A percentile compares a stretch with the other conserved stretches of the same genome.
phyloP scores from a whole-genome alignment of 352 stramenopile species.

The Phytophthora fragariaefolia region DNA sequence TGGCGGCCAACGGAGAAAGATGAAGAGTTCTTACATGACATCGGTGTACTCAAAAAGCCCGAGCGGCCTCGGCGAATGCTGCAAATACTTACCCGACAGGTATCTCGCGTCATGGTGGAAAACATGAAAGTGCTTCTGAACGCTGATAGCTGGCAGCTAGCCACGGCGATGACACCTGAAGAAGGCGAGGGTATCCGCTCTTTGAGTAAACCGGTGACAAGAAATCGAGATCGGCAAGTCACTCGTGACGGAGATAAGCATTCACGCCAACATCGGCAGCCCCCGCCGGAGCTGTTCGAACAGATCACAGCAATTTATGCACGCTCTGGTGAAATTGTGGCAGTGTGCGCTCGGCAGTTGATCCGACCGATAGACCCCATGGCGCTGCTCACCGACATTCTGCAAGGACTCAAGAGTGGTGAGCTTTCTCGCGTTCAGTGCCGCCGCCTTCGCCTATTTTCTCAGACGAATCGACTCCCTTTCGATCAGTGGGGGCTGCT shows the following conservation, averaged over 20 bases:
- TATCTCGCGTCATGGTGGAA: constrained; percentile 50
- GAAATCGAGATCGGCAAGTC: constrained; percentile 7
- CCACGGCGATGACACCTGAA: constrained; percentile 32
- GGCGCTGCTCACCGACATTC: constrained; percentile 39
- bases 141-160: constrained; percentile 63
- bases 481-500: constrained; percentile 58
- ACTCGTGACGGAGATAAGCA: constrained; percentile 3
- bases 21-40: constrained; percentile 43
- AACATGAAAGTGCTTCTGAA: constrained; percentile 61
- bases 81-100: constrained; percentile 56
- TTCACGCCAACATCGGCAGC: constrained; percentile 1
- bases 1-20: constrained; percentile 50
- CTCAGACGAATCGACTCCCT: constrained; percentile 49
- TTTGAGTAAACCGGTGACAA: constrained; percentile 23
- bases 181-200: constrained; percentile 15
- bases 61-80: constrained; percentile 57
- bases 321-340: constrained; percentile 55
- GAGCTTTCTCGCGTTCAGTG: constrained; percentile 44
- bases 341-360: constrained; percentile 55
- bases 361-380: constrained; percentile 50
- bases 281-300: constrained; percentile 50
- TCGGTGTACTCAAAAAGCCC: constrained; percentile 47
- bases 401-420: constrained; percentile 39
- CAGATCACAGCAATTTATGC: constrained; percentile 60
- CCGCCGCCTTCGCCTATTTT: constrained; percentile 63